Conservation (phyloP, 192 early-diverging fungal genomes). For the Mortierella hygrophila region DNA sequence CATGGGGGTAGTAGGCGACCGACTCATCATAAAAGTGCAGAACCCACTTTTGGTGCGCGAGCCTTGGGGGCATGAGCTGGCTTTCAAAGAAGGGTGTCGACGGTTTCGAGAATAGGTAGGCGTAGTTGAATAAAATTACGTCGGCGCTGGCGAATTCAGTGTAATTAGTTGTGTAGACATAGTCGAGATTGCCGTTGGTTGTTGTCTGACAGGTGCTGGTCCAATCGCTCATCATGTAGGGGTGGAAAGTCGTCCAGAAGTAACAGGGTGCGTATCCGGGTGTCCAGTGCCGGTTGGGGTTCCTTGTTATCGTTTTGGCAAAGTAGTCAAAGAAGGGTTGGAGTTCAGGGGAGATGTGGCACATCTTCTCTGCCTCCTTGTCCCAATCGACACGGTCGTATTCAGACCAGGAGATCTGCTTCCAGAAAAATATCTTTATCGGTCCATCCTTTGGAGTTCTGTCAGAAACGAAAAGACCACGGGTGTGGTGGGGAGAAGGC, state of each 20-base stretch:
- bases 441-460: not conserved
- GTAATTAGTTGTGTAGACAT: constrained; percentile 21
- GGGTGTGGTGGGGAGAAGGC: not conserved
- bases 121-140: constrained; percentile 18
- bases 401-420: not conserved
- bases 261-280: not conserved
- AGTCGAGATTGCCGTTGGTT: not conserved
- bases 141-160: constrained; percentile 22
- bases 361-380: not conserved
- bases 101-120: not conserved
- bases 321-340: constrained; percentile 7
- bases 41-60: constrained; percentile 11
- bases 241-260: not conserved
- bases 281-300: not conserved
- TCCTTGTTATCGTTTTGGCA: no score
- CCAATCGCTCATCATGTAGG: not conserved
- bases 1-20: constrained; percentile 9
- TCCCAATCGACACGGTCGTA: not conserved
- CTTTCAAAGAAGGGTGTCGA: constrained; percentile 7
- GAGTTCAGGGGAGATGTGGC: not conserved
- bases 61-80: constrained; percentile 12
- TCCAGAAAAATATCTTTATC: constrained; percentile 8
- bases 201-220: not conserved
- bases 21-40: constrained; percentile 7
- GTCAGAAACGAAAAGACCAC: not conserved